phyloP scores from a whole-genome alignment of 257 asterid genomes.

The Solanum peruvianum region DNA sequence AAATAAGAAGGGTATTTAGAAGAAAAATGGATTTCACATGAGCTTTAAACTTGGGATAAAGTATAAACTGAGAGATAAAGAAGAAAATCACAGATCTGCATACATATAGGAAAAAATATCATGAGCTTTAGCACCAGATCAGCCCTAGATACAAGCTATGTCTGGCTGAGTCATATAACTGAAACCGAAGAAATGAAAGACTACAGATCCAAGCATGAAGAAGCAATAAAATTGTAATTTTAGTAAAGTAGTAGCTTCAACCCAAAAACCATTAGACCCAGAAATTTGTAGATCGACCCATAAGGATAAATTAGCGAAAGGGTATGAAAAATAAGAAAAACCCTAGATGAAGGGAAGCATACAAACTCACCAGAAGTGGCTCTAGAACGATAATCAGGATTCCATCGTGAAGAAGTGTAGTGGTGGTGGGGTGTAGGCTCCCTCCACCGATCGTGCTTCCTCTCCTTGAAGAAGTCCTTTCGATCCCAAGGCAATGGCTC shows the following conservation, averaged over 20 bases:
- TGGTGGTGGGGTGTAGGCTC: constrained; percentile 41
- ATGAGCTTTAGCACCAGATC: constrained; percentile 32
- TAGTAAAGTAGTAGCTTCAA: not conserved
- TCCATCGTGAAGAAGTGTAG: constrained; percentile 44
- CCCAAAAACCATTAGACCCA: not conserved
- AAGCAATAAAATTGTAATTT: not conserved
- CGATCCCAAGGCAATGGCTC: constrained; percentile 97
- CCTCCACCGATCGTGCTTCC: constrained; percentile 89
- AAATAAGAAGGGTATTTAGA: not conserved
- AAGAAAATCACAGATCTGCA: constrained; percentile 19
- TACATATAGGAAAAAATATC: not conserved
- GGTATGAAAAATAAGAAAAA: not conserved
- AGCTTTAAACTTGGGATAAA: not conserved
- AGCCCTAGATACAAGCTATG: constrained; percentile 4
- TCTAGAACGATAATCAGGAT: constrained; percentile 54
- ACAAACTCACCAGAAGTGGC: constrained; percentile 48
- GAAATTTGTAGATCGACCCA: not conserved
- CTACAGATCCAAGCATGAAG: not conserved
- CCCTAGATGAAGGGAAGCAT: not conserved
- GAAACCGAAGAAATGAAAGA: not conserved
- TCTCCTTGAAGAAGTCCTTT: constrained; percentile 62
- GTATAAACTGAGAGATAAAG: not conserved
- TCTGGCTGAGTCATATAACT: not conserved
- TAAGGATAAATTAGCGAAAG: too few species aligned
- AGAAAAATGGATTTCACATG: not conserved